Conservation (phyloP, 148 eudicot species). For the Silene latifolia region DNA sequence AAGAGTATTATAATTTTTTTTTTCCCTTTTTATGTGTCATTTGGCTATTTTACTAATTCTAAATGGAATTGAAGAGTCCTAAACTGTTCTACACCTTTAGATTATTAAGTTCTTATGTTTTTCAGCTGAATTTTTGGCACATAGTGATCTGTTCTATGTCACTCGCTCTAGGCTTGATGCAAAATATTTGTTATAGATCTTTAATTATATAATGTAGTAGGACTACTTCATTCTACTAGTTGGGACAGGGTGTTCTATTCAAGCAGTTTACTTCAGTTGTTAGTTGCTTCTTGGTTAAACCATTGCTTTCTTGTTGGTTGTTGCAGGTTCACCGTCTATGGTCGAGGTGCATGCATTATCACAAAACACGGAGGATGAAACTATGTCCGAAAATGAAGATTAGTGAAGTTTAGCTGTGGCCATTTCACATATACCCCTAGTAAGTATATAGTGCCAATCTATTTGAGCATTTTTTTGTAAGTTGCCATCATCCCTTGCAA, state of each 20-base stretch:
- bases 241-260: neutral
- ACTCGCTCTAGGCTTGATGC: too few relatives aligned
- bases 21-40: neutral
- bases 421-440: neutral
- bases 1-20: neutral
- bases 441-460: neutral
- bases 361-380: slow-evolving; percentile 11
- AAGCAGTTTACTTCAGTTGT: neutral
- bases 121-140: neutral
- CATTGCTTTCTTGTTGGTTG: neutral
- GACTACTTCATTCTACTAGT: neutral
- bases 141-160: neutral
- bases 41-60: neutral
- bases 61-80: neutral
- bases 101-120: neutral
- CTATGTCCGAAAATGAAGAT: slow-evolving; percentile 27
- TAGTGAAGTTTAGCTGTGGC: slow-evolving; percentile 15
- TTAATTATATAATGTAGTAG: neutral
- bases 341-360: slow-evolving; percentile 27
- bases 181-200: too few relatives aligned
- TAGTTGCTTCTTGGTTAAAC: neutral
- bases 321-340: slow-evolving; percentile 19
- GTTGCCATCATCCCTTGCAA: neutral
- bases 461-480: neutral
- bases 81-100: neutral